These are phyloP conservation scores for Pichia gijzeniarum DNA, from an alignment of 805 yeast species.

Conservation along the genomic window DNA sequence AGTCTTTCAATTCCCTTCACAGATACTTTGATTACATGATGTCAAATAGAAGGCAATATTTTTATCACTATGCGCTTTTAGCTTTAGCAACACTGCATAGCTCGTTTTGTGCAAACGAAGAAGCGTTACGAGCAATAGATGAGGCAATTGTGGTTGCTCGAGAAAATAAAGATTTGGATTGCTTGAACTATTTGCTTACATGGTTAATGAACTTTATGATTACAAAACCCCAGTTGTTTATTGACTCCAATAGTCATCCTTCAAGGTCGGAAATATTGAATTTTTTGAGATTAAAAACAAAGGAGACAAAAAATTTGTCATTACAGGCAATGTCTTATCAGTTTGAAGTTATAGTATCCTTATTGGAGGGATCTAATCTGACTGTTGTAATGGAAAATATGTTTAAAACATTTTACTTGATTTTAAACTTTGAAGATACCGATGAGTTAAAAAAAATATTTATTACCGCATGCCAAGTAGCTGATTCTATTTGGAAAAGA, in stretches of 20 bases:
- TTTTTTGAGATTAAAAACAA: conserved; percentile 51
- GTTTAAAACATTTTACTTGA: conserved; percentile 48
- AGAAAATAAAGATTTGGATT: conserved; percentile 69
- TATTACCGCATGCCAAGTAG: conserved; percentile 32
- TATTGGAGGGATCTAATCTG: conserved; percentile 46
- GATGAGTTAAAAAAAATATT: conserved; percentile 19
- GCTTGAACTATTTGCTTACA: conserved; percentile 64
- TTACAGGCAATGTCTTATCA: conserved; percentile 58
- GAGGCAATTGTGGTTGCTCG: conserved; percentile 87
- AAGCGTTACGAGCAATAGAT: conserved; percentile 72
- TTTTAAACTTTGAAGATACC: conserved; percentile 31
- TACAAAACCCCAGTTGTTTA: conserved; percentile 50
- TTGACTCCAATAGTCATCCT: conserved; percentile 31
- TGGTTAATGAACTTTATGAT: conserved; percentile 70
- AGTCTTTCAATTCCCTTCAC: conserved; percentile 51
- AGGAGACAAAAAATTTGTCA: conserved; percentile 38
- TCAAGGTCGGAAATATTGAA: conserved; percentile 62
- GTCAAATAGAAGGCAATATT: conserved; percentile 53
- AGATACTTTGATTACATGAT: conserved; percentile 70
- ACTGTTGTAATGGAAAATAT: conserved; percentile 46
- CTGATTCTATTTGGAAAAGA: conserved; percentile 44
- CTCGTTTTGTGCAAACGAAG: conserved; percentile 55
- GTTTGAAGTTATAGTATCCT: conserved; percentile 51
- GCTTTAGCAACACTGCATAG: conserved; percentile 68
- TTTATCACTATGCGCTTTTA: conserved; percentile 71